Conservation (phyloP, 495 filamentous ascomycete genomes). For the Penicillium canariense region DNA sequence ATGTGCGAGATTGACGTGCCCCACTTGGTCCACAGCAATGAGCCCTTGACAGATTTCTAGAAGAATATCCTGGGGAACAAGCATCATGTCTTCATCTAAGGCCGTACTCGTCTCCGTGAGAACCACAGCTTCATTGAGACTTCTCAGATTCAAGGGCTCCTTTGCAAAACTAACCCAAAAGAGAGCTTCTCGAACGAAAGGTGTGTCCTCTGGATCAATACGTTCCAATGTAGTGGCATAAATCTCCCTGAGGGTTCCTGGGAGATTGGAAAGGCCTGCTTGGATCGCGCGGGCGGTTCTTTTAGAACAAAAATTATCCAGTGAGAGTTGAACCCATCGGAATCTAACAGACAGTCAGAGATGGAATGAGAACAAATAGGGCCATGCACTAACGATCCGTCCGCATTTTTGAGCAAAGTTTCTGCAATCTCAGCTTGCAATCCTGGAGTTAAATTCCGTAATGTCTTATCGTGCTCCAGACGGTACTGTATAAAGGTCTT, state of each 20-base stretch:
- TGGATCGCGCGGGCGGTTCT: conserved; percentile 21
- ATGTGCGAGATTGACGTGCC: conserved; percentile 18
- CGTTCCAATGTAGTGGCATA: conserved; percentile 20
- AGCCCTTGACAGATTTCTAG: conserved; percentile 23
- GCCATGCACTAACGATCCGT: conserved; percentile 21
- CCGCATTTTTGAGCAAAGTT: conserved; percentile 12
- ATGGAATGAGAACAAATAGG: not conserved
- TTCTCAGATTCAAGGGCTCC: conserved; percentile 7
- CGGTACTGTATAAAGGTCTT: conserved; percentile 17
- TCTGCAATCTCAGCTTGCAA: conserved; percentile 17
- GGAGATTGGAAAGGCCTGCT: conserved; percentile 14
- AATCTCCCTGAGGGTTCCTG: conserved; percentile 20
- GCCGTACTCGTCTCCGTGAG: conserved; percentile 12
- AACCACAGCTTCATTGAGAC: conserved; percentile 19
- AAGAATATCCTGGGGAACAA: conserved; percentile 22
- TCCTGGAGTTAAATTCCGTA: conserved; percentile 5
- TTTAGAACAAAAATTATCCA: conserved; percentile 20
- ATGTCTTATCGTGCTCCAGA: conserved; percentile 6
- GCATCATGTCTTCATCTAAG: conserved; percentile 26
- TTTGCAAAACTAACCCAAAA: conserved; percentile 23
- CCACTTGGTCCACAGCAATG: conserved; percentile 14
- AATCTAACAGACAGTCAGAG: conserved; percentile 13
- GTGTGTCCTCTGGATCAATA: conserved; percentile 12
- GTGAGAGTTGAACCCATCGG: conserved; percentile 26
- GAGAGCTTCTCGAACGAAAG: conserved; percentile 17